Evolutionary conservation across 2,329 filamentous ascomycete genomes (phyloP).

Genomic region (Knufia fluminis): DNA sequence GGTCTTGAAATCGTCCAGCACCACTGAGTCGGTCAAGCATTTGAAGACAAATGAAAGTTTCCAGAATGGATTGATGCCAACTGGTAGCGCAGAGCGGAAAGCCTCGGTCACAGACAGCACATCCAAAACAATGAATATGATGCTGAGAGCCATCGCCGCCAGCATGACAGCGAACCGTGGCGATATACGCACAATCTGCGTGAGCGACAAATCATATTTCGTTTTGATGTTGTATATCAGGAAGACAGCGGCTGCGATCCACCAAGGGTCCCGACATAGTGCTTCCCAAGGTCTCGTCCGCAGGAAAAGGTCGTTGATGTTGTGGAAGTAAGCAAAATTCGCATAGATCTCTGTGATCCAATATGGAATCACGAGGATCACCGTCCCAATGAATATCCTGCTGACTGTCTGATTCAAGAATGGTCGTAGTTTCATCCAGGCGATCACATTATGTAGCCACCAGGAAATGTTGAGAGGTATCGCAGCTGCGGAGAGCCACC

Average conservation of each 20-base stretch:
- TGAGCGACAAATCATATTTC: conserved; percentile 48
- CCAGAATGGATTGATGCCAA: conserved; percentile 59
- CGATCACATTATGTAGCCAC: conserved; percentile 51
- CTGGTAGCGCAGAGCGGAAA: conserved; percentile 33
- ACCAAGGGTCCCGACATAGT: conserved; percentile 52
- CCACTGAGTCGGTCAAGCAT: conserved; percentile 50
- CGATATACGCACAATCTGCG: conserved; percentile 51
- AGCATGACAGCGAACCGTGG: conserved; percentile 58
- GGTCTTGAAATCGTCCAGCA: conserved; percentile 55
- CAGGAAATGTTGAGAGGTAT: conserved; percentile 49
- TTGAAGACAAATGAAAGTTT: conserved; percentile 50
- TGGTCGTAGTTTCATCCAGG: conserved; percentile 52
- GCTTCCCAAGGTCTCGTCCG: conserved; percentile 47
- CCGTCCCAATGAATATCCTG: conserved; percentile 44
- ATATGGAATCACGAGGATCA: conserved; percentile 49
- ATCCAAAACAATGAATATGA: conserved; percentile 54
- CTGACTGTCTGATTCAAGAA: conserved; percentile 41
- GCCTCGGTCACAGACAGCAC: conserved; percentile 49
- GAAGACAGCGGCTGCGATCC: conserved; percentile 47
- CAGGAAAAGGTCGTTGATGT: conserved; percentile 38
- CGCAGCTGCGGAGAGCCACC: conserved; percentile 49
- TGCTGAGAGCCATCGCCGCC: conserved; percentile 50
- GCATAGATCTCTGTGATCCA: conserved; percentile 53
- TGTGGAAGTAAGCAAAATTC: conserved; percentile 51
- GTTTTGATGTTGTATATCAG: conserved; percentile 51